phyloP scores from a whole-genome alignment of 495 filamentous ascomycete species.

The Penicillium nucicola region DNA sequence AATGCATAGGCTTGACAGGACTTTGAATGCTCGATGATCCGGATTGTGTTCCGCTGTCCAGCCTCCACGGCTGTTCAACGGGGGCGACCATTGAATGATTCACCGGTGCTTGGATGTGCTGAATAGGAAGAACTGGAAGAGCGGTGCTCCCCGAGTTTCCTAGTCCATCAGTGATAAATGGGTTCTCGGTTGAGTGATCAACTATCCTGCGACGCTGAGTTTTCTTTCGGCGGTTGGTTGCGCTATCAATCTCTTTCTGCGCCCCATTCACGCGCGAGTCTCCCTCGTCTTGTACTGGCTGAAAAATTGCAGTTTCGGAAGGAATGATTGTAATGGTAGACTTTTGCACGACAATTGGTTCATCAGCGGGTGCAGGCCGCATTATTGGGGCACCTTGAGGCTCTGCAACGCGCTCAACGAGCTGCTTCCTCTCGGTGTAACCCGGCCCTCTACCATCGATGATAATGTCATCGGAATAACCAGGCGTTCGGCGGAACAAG shows the following conservation, averaged over 20 bases:
- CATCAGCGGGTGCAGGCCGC: constrained; percentile 56
- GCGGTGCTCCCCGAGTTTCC: constrained; percentile 26
- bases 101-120: constrained; percentile 31
- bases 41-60: constrained; percentile 33
- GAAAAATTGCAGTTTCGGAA: constrained; percentile 5
- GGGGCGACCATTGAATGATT: constrained; percentile 26
- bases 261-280: constrained; percentile 47
- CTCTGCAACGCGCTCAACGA: constrained; percentile 79
- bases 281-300: constrained; percentile 51
- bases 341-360: constrained; percentile 63
- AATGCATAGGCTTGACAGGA: constrained; percentile 14
- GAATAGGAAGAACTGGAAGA: constrained; percentile 28
- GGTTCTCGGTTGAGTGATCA: constrained; percentile 68
- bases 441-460: constrained; percentile 81
- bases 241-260: constrained; percentile 31
- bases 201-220: constrained; percentile 72
- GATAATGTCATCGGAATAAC: constrained; percentile 84
- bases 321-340: constrained; percentile 14
- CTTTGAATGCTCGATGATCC: constrained; percentile 28
- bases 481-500: constrained; percentile 87
- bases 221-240: constrained; percentile 47
- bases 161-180: constrained; percentile 32
- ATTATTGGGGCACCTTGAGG: constrained; percentile 72
- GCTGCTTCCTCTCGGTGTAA: constrained; percentile 76
- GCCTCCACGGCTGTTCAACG: constrained; percentile 33